Percentiles rank a stretch among this genome's conserved stretches.
phyloP scores from a whole-genome alignment of 306 rosid species.

The Inga oerstediana region DNA sequence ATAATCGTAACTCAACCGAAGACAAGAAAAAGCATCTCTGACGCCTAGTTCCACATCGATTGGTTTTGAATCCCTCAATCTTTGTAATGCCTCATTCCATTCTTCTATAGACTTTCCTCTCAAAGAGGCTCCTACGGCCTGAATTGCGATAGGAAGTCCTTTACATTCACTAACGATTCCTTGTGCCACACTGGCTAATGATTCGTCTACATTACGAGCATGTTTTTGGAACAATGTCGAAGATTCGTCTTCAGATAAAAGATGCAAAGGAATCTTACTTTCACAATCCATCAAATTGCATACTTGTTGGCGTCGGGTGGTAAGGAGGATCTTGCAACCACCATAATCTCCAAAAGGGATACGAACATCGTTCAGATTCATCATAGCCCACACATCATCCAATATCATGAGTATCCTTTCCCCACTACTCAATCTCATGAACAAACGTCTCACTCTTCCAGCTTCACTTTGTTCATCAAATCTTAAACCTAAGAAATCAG shows the following conservation, averaged over 20 bases:
- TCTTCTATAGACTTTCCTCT: background rate
- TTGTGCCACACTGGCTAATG: background rate
- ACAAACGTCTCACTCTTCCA: background rate
- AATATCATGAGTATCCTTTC: background rate
- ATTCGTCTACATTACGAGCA: background rate
- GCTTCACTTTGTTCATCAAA: background rate
- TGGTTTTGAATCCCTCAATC: background rate
- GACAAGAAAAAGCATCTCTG: background rate
- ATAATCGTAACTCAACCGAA: background rate
- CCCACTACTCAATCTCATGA: background rate
- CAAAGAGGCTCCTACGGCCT: background rate
- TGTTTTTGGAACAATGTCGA: background rate
- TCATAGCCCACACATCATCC: background rate
- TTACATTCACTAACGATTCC: slow-evolving; percentile 8
- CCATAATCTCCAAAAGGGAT: background rate
- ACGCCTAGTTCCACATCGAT: background rate
- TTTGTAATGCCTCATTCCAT: background rate
- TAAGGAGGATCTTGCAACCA: background rate
- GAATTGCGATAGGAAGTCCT: slow-evolving; percentile 15
- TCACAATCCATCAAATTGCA: background rate
- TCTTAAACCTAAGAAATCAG: background rate
- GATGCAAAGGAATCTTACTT: background rate
- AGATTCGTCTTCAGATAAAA: background rate
- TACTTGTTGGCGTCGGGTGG: background rate
- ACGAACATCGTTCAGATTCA: background rate